Percentiles rank a stretch among this genome's conserved stretches.
These are phyloP conservation scores for Neurospora terricola DNA, from an alignment of 495 filamentous ascomycete species.

Conservation along the genomic window DNA sequence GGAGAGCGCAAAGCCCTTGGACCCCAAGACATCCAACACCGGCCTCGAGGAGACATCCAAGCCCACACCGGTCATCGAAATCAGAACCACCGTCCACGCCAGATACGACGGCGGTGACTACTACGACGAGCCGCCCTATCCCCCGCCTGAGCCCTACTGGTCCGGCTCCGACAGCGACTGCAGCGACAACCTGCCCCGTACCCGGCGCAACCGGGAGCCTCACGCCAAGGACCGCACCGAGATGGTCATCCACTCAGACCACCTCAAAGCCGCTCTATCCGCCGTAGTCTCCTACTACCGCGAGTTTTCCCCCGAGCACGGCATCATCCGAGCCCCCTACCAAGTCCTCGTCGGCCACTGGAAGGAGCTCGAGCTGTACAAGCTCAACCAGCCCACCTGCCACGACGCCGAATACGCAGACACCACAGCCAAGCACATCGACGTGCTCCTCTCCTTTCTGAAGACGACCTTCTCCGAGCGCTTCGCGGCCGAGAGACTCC, in stretches of 20 bases:
- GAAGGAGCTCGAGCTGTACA: slow-evolving; percentile 23
- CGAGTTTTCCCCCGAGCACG: slow-evolving; percentile 28
- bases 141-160: neutral
- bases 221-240: slow-evolving; percentile 13
- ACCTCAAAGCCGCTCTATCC: slow-evolving; percentile 27
- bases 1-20: slow-evolving; percentile 21
- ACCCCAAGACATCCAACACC: neutral
- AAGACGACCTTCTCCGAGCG: slow-evolving; percentile 13
- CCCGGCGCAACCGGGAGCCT: neutral
- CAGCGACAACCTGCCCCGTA: neutral
- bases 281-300: slow-evolving; percentile 32
- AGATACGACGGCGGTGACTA: neutral
- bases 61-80: neutral
- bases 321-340: slow-evolving; percentile 25
- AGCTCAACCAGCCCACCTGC: slow-evolving; percentile 18
- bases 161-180: neutral
- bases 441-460: slow-evolving; percentile 28
- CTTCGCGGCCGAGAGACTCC: slow-evolving; percentile 21
- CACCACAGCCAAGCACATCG: slow-evolving; percentile 28
- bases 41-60: neutral
- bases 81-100: neutral
- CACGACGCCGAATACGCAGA: slow-evolving; percentile 23
- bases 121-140: neutral
- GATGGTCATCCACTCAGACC: slow-evolving; percentile 30
- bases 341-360: slow-evolving; percentile 26